A percentile compares a stretch with the other conserved stretches of the same genome.
phyloP scores from a whole-genome alignment of 371 early-diverging fungal genomes.

The Rhizomucor miehei region DNA sequence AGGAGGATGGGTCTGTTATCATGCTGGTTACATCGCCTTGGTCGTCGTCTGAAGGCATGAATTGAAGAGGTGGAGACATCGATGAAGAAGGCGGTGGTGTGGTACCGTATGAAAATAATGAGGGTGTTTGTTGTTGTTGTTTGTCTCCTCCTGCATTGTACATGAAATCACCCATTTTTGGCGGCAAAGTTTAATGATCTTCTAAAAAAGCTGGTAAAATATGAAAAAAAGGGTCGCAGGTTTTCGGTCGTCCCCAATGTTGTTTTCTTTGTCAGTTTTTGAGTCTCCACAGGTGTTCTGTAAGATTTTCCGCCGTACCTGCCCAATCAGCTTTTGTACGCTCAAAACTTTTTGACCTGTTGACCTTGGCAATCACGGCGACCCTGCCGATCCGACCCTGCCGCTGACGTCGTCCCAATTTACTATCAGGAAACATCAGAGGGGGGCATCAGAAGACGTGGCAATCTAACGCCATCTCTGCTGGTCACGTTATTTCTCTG shows the following conservation, averaged over 20 bases:
- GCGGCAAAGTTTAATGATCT: background rate
- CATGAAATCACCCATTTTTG: constrained; percentile 2
- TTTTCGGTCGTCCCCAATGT: constrained; percentile 8
- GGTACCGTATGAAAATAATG: background rate
- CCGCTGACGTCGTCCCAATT: too few species aligned
- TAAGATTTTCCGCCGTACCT: background rate
- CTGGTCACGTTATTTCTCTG: too few species aligned
- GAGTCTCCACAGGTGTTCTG: background rate
- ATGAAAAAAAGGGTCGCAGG: constrained; percentile 1
- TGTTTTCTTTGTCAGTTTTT: constrained; percentile 1
- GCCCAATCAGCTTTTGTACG: background rate
- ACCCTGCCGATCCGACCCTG: too few species aligned
- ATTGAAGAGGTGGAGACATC: background rate
- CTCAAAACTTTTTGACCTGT: background rate
- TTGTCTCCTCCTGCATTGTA: background rate
- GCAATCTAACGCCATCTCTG: too few species aligned
- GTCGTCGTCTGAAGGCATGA: constrained; percentile 1
- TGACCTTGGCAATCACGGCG: background rate
- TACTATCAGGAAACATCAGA: too few species aligned
- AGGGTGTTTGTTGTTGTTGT: background rate
- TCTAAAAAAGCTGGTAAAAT: background rate
- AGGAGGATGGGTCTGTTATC: constrained; percentile 1
- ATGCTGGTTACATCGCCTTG: background rate
- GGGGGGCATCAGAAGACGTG: too few species aligned
- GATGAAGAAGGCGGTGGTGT: background rate